Conservation (phyloP, 805 yeast genomes). For the Kuraishia cidri region DNA sequence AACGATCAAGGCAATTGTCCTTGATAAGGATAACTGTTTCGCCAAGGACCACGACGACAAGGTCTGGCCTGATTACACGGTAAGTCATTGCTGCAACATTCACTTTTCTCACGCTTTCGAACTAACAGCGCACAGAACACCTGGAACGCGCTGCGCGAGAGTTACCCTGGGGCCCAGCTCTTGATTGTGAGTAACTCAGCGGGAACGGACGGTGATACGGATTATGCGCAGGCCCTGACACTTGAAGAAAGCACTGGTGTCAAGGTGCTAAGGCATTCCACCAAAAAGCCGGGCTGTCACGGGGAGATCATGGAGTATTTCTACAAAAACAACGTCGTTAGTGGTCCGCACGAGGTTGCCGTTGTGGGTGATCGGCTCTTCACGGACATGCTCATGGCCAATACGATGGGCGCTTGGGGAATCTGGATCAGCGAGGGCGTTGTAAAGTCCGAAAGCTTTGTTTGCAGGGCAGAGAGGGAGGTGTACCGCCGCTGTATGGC, state of each 20-base stretch:
- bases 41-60: constrained; percentile 74
- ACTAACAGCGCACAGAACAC: no score
- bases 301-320: constrained; percentile 60
- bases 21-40: constrained; percentile 94
- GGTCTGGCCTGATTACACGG: constrained; percentile 67
- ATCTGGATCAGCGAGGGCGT: constrained; percentile 85
- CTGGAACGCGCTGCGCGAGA: constrained; percentile 46
- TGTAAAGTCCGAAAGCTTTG: constrained; percentile 33
- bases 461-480: constrained; percentile 45
- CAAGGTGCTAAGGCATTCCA: constrained; percentile 57
- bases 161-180: constrained; percentile 55
- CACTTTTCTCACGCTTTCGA: no score
- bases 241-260: constrained; percentile 64
- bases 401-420: constrained; percentile 81
- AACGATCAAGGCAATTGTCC: constrained; percentile 64
- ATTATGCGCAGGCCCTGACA: constrained; percentile 46
- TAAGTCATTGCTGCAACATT: constrained; percentile 17
- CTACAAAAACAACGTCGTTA: constrained; percentile 30
- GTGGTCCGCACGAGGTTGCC: constrained; percentile 55
- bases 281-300: constrained; percentile 79
- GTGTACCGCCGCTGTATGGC: no score
- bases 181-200: constrained; percentile 89
- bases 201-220: constrained; percentile 72
- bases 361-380: constrained; percentile 87
- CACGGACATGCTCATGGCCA: constrained; percentile 92